These are phyloP conservation scores for Leccinum pellstonianum DNA, from an alignment of 768 basidiomycete genomes.

Conservation along the genomic window DNA sequence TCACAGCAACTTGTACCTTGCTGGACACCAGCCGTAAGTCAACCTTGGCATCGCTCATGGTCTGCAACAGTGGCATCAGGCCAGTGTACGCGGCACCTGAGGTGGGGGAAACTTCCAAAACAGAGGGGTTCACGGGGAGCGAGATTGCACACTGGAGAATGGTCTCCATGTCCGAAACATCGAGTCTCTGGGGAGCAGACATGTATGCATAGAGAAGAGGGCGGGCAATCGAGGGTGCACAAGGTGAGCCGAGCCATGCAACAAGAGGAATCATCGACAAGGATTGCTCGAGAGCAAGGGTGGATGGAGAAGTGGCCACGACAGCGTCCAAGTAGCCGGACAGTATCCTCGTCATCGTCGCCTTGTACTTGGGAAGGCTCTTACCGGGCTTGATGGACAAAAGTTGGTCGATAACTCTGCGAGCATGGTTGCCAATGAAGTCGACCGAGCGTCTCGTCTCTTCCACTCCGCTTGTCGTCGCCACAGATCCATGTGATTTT, in stretches of 20 bases:
- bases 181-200: conserved; percentile 37
- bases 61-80: conserved; percentile 42
- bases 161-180: conserved; percentile 42
- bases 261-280: conserved; percentile 31
- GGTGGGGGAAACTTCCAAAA: conserved; percentile 4
- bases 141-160: conserved; percentile 42
- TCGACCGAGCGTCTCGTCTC: conserved; percentile 19
- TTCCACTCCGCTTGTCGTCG: background rate
- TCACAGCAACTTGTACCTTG: conserved; percentile 20
- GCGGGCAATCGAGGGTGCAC: conserved; percentile 35
- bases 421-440: conserved; percentile 29
- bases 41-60: conserved; percentile 36
- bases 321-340: conserved; percentile 19
- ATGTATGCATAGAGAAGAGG: conserved; percentile 48
- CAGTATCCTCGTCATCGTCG: conserved; percentile 14
- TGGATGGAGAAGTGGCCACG: background rate
- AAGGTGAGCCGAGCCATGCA: conserved; percentile 33
- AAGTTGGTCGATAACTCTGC: conserved; percentile 3
- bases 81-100: conserved; percentile 38
- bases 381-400: conserved; percentile 15
- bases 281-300: conserved; percentile 7
- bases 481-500: background rate
- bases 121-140: conserved; percentile 20
- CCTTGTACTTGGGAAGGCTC: conserved; percentile 17
- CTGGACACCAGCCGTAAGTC: conserved; percentile 28